Percentiles rank a stretch among this genome's conserved stretches.
These are phyloP conservation scores for Suhomyces atakaporum DNA, from an alignment of 1,139 yeast genomes.

Conservation along the genomic window DNA sequence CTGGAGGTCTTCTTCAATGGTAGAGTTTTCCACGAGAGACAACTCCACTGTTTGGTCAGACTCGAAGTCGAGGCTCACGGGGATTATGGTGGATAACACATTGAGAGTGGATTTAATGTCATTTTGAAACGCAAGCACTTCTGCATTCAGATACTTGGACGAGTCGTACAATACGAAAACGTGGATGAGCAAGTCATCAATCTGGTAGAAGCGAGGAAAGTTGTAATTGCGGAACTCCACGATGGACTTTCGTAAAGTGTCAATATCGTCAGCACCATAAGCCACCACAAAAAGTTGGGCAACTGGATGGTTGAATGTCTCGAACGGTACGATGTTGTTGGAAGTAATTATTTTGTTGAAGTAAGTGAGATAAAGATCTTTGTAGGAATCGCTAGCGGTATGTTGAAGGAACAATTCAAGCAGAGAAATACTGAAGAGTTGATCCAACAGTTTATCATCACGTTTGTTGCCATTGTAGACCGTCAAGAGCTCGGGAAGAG, in stretches of 20 bases:
- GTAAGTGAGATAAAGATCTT: conserved; percentile 55
- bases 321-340: conserved; percentile 72
- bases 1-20: conserved; percentile 59
- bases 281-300: conserved; percentile 72
- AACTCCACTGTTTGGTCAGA: conserved; percentile 18
- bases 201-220: conserved; percentile 61
- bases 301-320: conserved; percentile 88
- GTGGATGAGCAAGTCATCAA: conserved; percentile 55
- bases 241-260: conserved; percentile 40
- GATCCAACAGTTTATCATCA: too few species aligned
- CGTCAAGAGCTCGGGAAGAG: conserved; percentile 43
- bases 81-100: conserved; percentile 31
- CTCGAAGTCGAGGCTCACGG: conserved; percentile 18
- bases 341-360: conserved; percentile 64
- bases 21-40: conserved; percentile 39
- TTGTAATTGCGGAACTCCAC: conserved; percentile 44
- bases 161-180: conserved; percentile 44
- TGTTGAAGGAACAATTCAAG: conserved; percentile 36
- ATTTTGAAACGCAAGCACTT: conserved; percentile 32
- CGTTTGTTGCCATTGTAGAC: conserved; percentile 28
- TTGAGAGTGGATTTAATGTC: conserved; percentile 29
- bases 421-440: conserved; percentile 44
- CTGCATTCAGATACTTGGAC: conserved; percentile 17
- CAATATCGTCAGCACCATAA: conserved; percentile 48
- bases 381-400: conserved; percentile 12